Base-by-base conservation (phyloP, 768 basidiomycete species). In the Lactifluus rugatus region DNA sequence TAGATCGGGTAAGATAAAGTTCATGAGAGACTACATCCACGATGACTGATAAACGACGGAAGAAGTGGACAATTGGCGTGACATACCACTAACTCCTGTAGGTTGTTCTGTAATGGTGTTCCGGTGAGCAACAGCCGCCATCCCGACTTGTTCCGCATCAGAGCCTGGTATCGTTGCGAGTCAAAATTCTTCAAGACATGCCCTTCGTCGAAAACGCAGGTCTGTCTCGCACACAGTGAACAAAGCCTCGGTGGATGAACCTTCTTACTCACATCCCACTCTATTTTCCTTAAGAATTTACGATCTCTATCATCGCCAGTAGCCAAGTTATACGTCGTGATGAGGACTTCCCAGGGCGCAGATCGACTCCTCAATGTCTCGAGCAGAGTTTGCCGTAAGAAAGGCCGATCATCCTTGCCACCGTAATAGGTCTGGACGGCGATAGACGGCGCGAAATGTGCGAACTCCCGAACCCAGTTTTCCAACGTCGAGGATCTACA, bases 381-480 rank as follows among this genome's bases (percentile, higher is more conserved):
- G 21, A 81, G 63, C 8, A 98, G 76, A 36, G 81, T 87, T 69
- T 86, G 78, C 9, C 93, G 81, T 21, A 96, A 78, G 48, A 74
- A 72, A 2, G 80, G 74, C 21, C 96, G 83, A 52, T 97, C 93
- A 13, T 87, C 84, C 73, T 96, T 96, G 28, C 85, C 81, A 5
- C 92, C 96, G 65, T 98, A 99, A 70, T 98, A 99, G 13, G 90
- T 89, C 68, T 89, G 85, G 6, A 97, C 82, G 17, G 81, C 77
- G 68, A 99, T 85, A 6, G 78, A 78, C 5, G 93, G 93, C 2
- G 89, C 89, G 66, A 99, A 99, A 34, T 84, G 83, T 25, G 83
- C 81, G 67, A 99, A 98, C 72, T 99, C 96, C 64, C 96, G 81
- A 70, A 92, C 89, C 96, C 96, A 99, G 67, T 99, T 99, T 71